A percentile compares a stretch with the other conserved stretches of the same genome.
Evolutionary conservation across 352 stramenopile species (phyloP).

Genomic region (Phytophthora nicotianae): DNA sequence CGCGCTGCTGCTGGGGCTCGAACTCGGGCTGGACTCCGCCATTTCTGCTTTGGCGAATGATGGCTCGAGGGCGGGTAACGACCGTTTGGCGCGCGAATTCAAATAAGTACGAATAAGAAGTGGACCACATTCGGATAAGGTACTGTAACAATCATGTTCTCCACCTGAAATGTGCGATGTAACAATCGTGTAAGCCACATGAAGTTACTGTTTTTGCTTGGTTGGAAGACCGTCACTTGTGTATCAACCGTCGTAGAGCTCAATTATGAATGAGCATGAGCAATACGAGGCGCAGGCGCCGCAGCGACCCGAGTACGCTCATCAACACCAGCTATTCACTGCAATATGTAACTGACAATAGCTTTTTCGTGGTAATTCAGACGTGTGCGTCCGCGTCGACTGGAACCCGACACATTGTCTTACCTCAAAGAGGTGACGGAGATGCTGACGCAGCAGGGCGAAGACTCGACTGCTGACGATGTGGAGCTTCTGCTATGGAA

Average conservation of each 20-base stretch:
- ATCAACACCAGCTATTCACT: background rate
- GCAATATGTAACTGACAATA: constrained; percentile 1
- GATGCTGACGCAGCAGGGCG: constrained; percentile 58
- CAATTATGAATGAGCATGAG: constrained; percentile 24
- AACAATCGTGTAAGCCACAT: background rate
- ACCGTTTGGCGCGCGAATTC: constrained; percentile 29
- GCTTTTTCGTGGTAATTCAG: constrained; percentile 28
- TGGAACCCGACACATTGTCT: constrained; percentile 80
- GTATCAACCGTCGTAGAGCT: constrained; percentile 17
- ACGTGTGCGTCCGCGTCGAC: constrained; percentile 68
- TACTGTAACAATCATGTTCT: too few species aligned
- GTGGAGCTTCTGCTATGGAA: constrained; percentile 77
- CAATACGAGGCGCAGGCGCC: constrained; percentile 16
- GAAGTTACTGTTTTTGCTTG: background rate
- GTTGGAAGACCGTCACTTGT: constrained; percentile 8
- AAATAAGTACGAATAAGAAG: background rate
- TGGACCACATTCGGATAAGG: too few species aligned
- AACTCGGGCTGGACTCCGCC: constrained; percentile 23
- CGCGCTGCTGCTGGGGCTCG: constrained; percentile 31
- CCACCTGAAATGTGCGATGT: too few species aligned
- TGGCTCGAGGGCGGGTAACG: constrained; percentile 10
- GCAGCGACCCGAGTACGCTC: constrained; percentile 38
- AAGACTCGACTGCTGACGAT: constrained; percentile 67
- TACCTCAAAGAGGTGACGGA: constrained; percentile 86
- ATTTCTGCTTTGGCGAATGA: constrained; percentile 19